phyloP scores from a whole-genome alignment of 306 rosid genomes.

The Lathyrus aphaca region DNA sequence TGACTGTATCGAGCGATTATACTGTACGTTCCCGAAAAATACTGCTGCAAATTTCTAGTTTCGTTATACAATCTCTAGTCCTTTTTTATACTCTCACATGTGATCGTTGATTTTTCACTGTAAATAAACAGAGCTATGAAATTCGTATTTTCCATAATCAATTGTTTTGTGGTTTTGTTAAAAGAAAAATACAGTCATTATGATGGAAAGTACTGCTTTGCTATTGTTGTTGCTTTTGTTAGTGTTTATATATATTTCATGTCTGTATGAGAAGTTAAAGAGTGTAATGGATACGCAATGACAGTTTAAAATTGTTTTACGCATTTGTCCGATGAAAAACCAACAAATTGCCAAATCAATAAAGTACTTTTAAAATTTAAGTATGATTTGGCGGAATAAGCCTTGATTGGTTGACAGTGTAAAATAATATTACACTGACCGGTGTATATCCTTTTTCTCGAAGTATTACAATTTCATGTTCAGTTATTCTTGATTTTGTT shows the following conservation, averaged over 20 bases:
- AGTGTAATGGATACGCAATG: no score
- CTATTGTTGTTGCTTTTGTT: constrained; percentile 6
- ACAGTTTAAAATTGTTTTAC: no score
- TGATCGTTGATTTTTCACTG: constrained; percentile 9
- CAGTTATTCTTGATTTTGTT: not conserved
- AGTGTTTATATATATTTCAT: not conserved
- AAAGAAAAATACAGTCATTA: not conserved
- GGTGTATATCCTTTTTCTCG: no score
- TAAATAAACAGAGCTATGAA: not conserved
- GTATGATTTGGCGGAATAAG: no score
- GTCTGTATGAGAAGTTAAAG: constrained; percentile 15
- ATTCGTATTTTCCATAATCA: not conserved
- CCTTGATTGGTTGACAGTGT: no score
- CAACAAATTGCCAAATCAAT: no score
- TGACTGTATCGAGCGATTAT: not conserved
- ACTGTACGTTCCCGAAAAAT: not conserved
- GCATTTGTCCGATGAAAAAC: no score
- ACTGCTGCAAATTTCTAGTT: not conserved
- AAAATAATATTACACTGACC: no score
- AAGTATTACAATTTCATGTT: not conserved
- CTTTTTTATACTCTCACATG: not conserved
- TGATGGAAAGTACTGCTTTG: not conserved
- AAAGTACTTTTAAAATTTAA: no score
- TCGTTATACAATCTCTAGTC: not conserved
- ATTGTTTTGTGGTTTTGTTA: not conserved